Percentiles rank a stretch among this genome's conserved stretches.
phyloP scores from a whole-genome alignment of 2,329 filamentous ascomycete genomes.

The Diaporthe ilicicola region DNA sequence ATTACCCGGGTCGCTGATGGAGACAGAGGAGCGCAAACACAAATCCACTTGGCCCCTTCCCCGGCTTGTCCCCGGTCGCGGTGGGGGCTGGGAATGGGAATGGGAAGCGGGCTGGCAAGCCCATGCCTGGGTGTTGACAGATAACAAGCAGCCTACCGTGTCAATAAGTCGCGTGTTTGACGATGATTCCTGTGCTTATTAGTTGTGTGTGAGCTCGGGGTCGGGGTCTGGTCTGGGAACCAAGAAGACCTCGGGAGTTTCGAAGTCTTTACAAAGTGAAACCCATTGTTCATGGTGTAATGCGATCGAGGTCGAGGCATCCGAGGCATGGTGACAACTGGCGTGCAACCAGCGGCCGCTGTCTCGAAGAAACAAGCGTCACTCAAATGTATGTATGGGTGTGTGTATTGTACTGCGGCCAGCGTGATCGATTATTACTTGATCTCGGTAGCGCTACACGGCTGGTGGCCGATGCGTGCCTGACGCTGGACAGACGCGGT shows the following conservation, averaged over 20 bases:
- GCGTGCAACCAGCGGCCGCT: background rate
- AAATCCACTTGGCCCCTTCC: conserved; percentile 21
- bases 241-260: conserved; percentile 12
- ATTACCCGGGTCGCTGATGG: conserved; percentile 12
- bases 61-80: conserved; percentile 20
- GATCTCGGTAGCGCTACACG: background rate
- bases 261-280: conserved; percentile 7
- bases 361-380: background rate
- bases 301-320: background rate
- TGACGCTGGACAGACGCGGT: background rate
- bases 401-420: background rate
- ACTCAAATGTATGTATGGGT: background rate
- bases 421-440: background rate
- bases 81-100: background rate
- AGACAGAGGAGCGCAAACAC: conserved; percentile 12
- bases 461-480: background rate
- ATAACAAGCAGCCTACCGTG: background rate
- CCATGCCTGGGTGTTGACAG: background rate
- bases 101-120: background rate
- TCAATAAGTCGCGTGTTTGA: conserved; percentile 1
- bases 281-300: background rate
- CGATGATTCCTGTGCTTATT: background rate
- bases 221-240: background rate
- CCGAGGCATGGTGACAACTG: background rate
- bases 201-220: background rate